Evolutionary conservation across 169 alveolate species (phyloP).

Genomic region (Theileria sp.): DNA sequence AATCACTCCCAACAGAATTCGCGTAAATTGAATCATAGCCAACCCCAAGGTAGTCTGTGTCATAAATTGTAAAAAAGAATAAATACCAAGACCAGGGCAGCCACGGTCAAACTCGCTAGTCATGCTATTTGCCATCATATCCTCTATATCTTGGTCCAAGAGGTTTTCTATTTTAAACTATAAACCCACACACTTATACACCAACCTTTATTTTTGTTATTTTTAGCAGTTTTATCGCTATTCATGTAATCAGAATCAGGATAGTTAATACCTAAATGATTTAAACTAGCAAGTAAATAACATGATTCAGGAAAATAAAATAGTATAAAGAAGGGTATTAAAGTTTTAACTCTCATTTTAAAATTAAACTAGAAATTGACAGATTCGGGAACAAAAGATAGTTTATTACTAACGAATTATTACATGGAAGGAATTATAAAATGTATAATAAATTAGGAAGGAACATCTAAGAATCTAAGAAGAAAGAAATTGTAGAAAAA

Average conservation of each 20-base stretch:
- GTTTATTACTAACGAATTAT: neutral
- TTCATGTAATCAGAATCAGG: neutral
- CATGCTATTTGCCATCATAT: conserved; percentile 1
- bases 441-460: neutral
- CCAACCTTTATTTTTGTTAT: conserved; percentile 14
- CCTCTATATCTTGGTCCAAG: conserved; percentile 42
- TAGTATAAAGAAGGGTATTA: neutral
- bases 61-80: neutral
- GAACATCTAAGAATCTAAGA: neutral
- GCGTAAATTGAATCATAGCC: conserved; percentile 65
- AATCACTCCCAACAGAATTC: conserved; percentile 55
- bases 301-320: neutral
- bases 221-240: neutral
- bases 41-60: conserved; percentile 62
- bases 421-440: neutral
- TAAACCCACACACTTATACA: neutral
- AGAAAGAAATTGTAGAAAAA: neutral
- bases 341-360: neutral
- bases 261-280: conserved; percentile 6
- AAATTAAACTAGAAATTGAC: neutral
- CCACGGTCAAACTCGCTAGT: conserved; percentile 48
- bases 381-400: neutral
- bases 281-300: neutral
- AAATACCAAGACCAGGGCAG: conserved; percentile 57
- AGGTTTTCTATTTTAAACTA: conserved; percentile 17